Percentiles rank a stretch among this genome's conserved stretches.
Conservation (phyloP, 306 rosid species). For the Cicer arietinum region DNA sequence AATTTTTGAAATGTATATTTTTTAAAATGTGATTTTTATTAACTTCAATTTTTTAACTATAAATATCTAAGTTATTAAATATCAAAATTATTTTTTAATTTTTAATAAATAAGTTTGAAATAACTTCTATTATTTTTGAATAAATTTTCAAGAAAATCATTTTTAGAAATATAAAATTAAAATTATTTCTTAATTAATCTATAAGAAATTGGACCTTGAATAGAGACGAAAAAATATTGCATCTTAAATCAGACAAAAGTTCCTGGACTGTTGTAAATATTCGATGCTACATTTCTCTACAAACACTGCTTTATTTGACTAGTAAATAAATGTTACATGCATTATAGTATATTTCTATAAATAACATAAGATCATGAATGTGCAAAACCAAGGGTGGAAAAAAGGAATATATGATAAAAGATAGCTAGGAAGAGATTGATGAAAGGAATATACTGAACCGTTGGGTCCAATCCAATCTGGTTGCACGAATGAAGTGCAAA, state of each 20-base stretch:
- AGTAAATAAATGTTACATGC: constrained; percentile 13
- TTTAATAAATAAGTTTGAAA: no score
- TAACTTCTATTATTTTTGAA: no score
- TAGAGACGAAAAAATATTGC: not conserved
- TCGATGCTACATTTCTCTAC: constrained; percentile 29
- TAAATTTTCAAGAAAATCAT: no score
- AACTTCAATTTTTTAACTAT: no score
- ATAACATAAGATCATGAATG: not conserved
- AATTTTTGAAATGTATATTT: no score
- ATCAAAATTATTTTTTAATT: no score
- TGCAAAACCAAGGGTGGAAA: not conserved
- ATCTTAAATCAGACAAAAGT: constrained; percentile 37
- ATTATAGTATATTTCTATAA: constrained; percentile 2
- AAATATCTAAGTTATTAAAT: no score
- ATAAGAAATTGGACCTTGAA: no score
- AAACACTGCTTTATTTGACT: constrained; percentile 27
- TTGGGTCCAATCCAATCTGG: constrained; percentile 48
- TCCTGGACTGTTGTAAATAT: constrained; percentile 33
- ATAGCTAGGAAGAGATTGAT: constrained; percentile 21
- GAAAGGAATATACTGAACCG: constrained; percentile 37
- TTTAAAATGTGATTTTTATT: no score
- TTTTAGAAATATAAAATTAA: no score
- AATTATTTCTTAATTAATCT: no score
- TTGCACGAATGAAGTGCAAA: constrained; percentile 49
- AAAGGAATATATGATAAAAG: not conserved